Percentiles rank a stretch among this genome's conserved stretches.
phyloP scores from a whole-genome alignment of 441 rosid species.

The Corymbia citriodora region DNA sequence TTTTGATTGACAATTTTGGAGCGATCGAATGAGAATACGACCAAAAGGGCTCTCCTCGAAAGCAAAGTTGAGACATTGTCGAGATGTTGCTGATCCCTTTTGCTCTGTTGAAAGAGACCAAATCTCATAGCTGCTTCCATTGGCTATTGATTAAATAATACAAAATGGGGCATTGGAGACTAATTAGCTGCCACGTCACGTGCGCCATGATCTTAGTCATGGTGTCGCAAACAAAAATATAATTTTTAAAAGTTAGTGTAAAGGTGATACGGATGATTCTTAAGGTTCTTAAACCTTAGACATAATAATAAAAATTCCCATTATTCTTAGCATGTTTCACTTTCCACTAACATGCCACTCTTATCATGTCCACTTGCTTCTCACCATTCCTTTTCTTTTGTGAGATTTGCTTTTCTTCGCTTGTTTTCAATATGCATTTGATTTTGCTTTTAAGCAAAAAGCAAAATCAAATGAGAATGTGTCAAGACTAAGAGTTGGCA shows the following conservation, averaged over 20 bases:
- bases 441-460: not conserved
- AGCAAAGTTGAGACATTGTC: not conserved
- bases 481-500: not conserved
- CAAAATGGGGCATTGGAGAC: not conserved
- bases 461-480: not conserved
- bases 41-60: not conserved
- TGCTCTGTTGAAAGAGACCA: not conserved
- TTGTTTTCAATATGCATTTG: not conserved
- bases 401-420: not conserved
- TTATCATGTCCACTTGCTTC: constrained; percentile 9
- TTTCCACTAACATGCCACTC: constrained; percentile 10
- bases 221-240: not conserved
- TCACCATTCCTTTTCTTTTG: not conserved
- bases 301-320: not conserved
- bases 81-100: not conserved
- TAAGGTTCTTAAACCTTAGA: not conserved
- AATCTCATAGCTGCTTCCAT: not conserved
- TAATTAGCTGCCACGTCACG: not conserved
- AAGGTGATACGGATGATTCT: not conserved
- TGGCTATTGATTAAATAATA: not conserved
- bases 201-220: not conserved
- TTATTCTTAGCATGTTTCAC: constrained; percentile 14
- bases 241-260: not conserved
- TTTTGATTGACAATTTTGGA: not conserved
- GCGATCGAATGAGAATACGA: not conserved